Conservation (phyloP, 768 basidiomycete species). For the Crucibulum laeve region DNA sequence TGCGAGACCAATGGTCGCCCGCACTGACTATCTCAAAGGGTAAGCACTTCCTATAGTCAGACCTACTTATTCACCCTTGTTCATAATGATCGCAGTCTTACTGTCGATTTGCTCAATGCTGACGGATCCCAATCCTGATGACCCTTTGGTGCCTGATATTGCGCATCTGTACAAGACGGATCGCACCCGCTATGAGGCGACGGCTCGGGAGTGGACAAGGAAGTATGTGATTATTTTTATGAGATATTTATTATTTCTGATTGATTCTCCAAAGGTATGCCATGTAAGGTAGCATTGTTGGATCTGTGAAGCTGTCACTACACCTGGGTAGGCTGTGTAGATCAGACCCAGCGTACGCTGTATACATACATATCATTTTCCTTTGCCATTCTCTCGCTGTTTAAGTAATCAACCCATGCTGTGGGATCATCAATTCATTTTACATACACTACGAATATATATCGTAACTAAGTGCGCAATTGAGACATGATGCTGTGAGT, state of each 20-base stretch:
- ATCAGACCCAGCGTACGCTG: constrained; percentile 23
- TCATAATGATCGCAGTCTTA: constrained; percentile 51
- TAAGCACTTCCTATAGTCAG: constrained; percentile 25
- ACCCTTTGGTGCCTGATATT: constrained; percentile 97
- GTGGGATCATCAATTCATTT: constrained; percentile 14
- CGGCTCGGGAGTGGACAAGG: constrained; percentile 99
- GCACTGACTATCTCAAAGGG: constrained; percentile 99
- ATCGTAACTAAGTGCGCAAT: too few species aligned
- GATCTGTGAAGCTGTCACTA: constrained; percentile 14
- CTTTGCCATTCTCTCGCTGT: constrained; percentile 15
- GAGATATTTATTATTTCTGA: constrained; percentile 8
- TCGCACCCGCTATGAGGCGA: constrained; percentile 93
- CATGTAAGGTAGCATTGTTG: constrained; percentile 17
- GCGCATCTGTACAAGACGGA: constrained; percentile 99
- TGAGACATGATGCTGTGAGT: too few species aligned
- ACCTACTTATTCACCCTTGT: constrained; percentile 3
- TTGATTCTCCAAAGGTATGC: constrained; percentile 27
- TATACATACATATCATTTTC: constrained; percentile 27
- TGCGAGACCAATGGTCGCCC: constrained; percentile 99
- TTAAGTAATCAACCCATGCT: constrained; percentile 22
- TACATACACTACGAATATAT: not conserved
- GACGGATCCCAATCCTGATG: constrained; percentile 99
- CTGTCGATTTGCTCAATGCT: constrained; percentile 99
- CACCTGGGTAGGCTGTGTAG: constrained; percentile 21
- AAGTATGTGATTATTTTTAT: constrained; percentile 57